Conservation (phyloP, 2,329 filamentous ascomycete species). For the Clarireedia monteithiana region DNA sequence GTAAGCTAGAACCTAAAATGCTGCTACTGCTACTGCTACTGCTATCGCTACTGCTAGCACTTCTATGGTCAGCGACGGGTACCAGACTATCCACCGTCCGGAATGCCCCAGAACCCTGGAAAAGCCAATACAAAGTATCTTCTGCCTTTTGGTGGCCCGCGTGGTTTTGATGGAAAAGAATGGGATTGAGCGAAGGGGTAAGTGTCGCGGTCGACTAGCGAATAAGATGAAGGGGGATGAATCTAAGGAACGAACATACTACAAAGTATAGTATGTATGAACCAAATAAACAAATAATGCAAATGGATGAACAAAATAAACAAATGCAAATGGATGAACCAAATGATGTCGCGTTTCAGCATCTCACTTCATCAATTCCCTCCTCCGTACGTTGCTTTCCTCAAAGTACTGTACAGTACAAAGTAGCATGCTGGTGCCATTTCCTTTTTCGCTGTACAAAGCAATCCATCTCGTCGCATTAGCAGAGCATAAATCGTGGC, state of each 20-base stretch:
- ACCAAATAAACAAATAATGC: neutral
- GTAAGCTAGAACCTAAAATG: neutral
- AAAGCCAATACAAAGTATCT: neutral
- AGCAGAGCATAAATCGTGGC: no score
- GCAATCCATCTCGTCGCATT: no score
- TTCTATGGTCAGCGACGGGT: no score
- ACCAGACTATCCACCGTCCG: neutral
- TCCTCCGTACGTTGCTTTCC: no score
- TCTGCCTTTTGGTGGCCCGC: neutral
- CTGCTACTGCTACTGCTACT: neutral
- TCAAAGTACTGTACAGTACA: no score
- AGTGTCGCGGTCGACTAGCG: neutral
- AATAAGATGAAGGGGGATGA: conserved; percentile 1
- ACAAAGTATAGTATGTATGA: no score
- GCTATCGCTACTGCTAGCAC: neutral
- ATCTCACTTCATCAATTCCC: neutral
- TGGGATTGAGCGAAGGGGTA: neutral
- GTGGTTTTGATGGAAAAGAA: neutral
- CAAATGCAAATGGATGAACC: neutral
- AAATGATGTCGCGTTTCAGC: conserved; percentile 1
- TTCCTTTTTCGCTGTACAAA: conserved; percentile 1
- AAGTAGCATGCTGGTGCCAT: no score
- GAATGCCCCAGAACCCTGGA: conserved; percentile 7
- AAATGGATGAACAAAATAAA: neutral
- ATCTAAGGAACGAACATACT: neutral